A percentile compares a stretch with the other conserved stretches of the same genome.
Evolutionary conservation across 257 asterid species (phyloP).

Genomic region (Paraleonurus japonicus): DNA sequence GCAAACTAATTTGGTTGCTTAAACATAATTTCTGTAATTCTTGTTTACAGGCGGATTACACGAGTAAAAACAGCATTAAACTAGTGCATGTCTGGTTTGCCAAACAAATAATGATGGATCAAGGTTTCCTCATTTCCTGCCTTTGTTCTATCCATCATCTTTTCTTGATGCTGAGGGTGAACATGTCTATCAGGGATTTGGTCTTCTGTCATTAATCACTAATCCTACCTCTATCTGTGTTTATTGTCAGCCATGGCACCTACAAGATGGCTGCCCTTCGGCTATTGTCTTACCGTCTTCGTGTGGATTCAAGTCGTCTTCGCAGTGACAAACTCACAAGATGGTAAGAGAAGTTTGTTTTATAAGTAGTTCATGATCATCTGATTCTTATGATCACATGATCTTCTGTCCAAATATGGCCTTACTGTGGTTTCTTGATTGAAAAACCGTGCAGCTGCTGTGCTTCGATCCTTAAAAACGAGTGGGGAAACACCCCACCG

Average conservation of each 20-base stretch:
- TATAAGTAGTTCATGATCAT: background rate
- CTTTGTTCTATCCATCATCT: background rate
- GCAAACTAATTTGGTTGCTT: background rate
- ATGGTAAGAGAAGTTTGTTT: constrained; percentile 31
- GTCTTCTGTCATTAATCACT: background rate
- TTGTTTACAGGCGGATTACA: constrained; percentile 32
- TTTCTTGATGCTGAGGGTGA: background rate
- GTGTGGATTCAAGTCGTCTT: background rate
- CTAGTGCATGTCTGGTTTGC: background rate
- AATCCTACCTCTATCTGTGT: background rate
- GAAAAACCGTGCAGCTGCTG: constrained; percentile 52
- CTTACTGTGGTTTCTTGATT: background rate
- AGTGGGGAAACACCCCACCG: constrained; percentile 76
- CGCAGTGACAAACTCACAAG: constrained; percentile 41
- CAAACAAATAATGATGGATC: background rate
- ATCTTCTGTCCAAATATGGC: constrained; percentile 12
- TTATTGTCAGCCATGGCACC: constrained; percentile 38
- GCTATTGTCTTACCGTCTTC: constrained; percentile 26
- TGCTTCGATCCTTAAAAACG: constrained; percentile 72
- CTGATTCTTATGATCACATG: background rate
- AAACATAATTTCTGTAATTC: constrained; percentile 13
- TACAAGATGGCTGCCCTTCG: constrained; percentile 31
- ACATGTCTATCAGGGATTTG: background rate
- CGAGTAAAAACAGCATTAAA: constrained; percentile 15
- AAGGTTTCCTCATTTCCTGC: background rate